Percentiles rank a stretch among this genome's conserved stretches.
Conservation (phyloP, 805 yeast genomes). For the Jamesozyma rosinii region DNA sequence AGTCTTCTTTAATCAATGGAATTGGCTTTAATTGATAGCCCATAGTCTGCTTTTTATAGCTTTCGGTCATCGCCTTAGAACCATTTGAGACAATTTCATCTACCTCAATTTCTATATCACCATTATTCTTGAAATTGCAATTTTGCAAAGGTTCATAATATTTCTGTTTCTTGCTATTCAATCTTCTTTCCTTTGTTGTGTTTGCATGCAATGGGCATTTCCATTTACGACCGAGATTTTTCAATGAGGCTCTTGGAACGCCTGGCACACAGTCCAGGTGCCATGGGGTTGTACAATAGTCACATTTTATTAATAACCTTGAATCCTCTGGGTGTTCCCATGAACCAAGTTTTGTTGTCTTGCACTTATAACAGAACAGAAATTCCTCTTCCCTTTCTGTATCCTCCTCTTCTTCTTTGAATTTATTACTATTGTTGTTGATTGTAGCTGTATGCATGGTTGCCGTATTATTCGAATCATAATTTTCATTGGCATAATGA, state of each 20-base stretch:
- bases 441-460: no score
- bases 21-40: constrained; percentile 13
- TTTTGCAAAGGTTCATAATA: constrained; percentile 46
- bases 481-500: constrained; percentile 23
- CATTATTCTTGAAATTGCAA: constrained; percentile 44
- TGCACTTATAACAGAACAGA: constrained; percentile 67
- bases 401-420: constrained; percentile 33
- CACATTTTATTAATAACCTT: constrained; percentile 60
- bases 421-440: neutral
- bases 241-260: constrained; percentile 65
- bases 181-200: constrained; percentile 31
- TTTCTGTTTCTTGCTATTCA: constrained; percentile 43
- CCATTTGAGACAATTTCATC: constrained; percentile 32
- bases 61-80: constrained; percentile 18
- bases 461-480: neutral
- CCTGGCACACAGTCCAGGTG: constrained; percentile 74
- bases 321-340: constrained; percentile 36
- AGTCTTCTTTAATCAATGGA: constrained; percentile 18
- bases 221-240: constrained; percentile 75
- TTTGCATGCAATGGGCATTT: constrained; percentile 76
- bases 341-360: constrained; percentile 50
- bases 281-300: constrained; percentile 75
- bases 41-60: constrained; percentile 6
- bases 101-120: constrained; percentile 48
- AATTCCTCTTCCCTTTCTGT: constrained; percentile 60